A percentile compares a stretch with the other conserved stretches of the same genome.
Conservation (phyloP, 805 yeast species). For the Candida chilensis region DNA sequence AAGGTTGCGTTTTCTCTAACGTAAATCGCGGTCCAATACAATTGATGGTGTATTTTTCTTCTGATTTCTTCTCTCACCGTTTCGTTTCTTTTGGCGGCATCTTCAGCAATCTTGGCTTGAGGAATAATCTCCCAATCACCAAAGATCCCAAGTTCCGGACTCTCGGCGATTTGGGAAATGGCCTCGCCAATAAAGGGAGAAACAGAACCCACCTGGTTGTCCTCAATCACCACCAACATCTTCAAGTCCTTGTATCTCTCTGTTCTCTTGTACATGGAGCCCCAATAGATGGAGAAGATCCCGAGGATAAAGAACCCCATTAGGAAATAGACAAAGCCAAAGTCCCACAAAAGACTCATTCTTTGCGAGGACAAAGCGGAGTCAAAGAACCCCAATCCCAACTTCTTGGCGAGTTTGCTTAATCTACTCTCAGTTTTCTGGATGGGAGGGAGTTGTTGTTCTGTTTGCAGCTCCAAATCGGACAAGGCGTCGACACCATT, state of each 20-base stretch:
- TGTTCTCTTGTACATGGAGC: constrained; percentile 23
- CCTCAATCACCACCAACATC: constrained; percentile 28
- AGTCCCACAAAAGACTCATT: constrained; percentile 7
- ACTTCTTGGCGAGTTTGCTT: too few relatives aligned
- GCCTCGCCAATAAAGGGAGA: constrained; percentile 19
- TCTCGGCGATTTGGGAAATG: constrained; percentile 6
- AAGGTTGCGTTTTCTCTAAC: constrained; percentile 21
- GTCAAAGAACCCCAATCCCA: constrained; percentile 18
- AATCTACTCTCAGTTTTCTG: too few relatives aligned
- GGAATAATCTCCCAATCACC: constrained; percentile 29
- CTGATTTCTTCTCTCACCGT: constrained; percentile 15
- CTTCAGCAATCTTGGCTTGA: constrained; percentile 13
- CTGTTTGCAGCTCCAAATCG: too few relatives aligned
- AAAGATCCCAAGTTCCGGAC: constrained; percentile 5
- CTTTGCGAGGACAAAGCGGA: constrained; percentile 12
- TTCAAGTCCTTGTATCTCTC: constrained; percentile 19
- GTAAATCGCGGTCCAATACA: constrained; percentile 24
- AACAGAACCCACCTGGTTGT: constrained; percentile 12
- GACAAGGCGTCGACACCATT: too few relatives aligned
- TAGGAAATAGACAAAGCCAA: constrained; percentile 12
- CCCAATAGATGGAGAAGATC: constrained; percentile 41
- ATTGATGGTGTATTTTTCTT: constrained; percentile 23
- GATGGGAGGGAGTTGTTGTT: too few relatives aligned
- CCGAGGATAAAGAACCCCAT: constrained; percentile 26
- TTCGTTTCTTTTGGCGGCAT: constrained; percentile 16